Evolutionary conservation across 257 asterid species (phyloP).

Genomic region (Solanum pennellii): DNA sequence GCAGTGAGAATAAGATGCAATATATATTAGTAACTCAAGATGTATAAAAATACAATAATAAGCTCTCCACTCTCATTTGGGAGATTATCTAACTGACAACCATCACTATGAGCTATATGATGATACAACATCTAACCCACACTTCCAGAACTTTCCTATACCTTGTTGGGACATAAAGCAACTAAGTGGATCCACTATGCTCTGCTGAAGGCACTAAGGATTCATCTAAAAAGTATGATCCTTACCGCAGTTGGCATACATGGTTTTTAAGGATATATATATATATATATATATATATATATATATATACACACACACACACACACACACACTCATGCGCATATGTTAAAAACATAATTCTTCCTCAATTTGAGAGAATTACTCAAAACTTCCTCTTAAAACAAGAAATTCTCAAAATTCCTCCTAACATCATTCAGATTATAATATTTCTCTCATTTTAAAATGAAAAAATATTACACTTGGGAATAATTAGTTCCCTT

Average conservation of each 20-base stretch:
- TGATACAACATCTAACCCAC: not conserved
- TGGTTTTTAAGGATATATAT: not conserved
- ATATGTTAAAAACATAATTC: not conserved
- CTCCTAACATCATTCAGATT: no score
- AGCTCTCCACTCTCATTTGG: not conserved
- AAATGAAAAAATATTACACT: no score
- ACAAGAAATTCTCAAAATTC: no score
- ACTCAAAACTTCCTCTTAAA: no score
- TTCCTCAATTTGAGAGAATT: not conserved
- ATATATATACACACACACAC: no score
- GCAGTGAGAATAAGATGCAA: not conserved
- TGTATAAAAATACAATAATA: not conserved
- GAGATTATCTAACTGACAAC: not conserved
- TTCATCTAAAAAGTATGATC: not conserved
- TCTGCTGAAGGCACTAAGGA: not conserved
- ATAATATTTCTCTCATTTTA: no score
- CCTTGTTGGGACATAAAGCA: not conserved
- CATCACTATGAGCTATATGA: not conserved
- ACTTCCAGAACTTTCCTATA: not conserved
- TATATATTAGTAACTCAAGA: not conserved
- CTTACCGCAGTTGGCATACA: not conserved
- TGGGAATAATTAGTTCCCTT: no score
- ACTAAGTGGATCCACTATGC: not conserved
- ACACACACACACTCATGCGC: not conserved
- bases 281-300: no score